These are phyloP conservation scores for Xylariales sp. DNA, from an alignment of 2,329 filamentous ascomycete species.

Conservation along the genomic window DNA sequence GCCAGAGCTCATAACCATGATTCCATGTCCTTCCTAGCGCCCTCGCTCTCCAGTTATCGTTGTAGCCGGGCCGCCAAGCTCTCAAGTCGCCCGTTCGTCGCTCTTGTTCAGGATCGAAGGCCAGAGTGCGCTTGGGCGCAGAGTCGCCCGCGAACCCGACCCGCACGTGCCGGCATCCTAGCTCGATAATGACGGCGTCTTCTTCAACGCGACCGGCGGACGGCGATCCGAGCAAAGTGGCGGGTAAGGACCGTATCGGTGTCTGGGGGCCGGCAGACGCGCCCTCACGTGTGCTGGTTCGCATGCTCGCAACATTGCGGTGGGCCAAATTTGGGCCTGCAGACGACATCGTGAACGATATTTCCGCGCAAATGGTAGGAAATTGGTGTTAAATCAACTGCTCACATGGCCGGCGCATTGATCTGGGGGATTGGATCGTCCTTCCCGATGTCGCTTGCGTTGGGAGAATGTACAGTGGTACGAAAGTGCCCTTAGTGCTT, in stretches of 20 bases:
- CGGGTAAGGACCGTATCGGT: conserved; percentile 44
- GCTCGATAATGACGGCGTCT: conserved; percentile 76
- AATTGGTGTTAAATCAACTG: no score
- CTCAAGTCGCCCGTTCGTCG: conserved; percentile 79
- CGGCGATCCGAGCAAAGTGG: conserved; percentile 53
- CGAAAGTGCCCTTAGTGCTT: background rate
- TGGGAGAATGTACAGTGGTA: no score
- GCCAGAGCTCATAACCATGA: conserved; percentile 70
- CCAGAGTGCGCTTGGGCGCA: conserved; percentile 64
- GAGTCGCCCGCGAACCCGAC: conserved; percentile 86
- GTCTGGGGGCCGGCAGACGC: conserved; percentile 54
- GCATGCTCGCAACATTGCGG: conserved; percentile 55
- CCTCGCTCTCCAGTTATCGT: conserved; percentile 41
- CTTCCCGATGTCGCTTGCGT: no score
- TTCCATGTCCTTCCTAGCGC: conserved; percentile 54
- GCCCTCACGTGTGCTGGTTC: conserved; percentile 29
- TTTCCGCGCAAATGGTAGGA: no score
- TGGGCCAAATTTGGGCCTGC: conserved; percentile 46
- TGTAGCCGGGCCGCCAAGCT: conserved; percentile 56
- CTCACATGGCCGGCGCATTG: no score
- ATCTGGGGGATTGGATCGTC: no score
- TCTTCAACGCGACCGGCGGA: conserved; percentile 70
- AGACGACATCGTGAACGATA: conserved; percentile 35
- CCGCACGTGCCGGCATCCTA: conserved; percentile 74
- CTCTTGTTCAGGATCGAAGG: conserved; percentile 71